phyloP scores from a whole-genome alignment of 305 asterid species.

The Withania somnifera region DNA sequence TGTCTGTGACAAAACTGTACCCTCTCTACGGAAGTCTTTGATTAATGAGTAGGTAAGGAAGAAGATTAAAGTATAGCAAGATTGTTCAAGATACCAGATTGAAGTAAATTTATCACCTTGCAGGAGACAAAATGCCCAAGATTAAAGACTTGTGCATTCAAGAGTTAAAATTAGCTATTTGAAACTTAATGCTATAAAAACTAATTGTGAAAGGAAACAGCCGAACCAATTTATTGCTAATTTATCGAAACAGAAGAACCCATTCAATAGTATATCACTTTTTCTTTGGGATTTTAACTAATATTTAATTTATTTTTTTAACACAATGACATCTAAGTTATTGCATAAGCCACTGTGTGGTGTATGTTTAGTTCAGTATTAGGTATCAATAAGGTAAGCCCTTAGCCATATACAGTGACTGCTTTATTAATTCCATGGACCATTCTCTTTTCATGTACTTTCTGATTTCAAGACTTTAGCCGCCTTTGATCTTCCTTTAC shows the following conservation, averaged over 20 bases:
- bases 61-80: not conserved
- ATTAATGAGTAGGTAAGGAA: not conserved
- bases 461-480: not conserved
- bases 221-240: not conserved
- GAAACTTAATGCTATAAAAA: not conserved
- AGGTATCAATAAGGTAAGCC: not conserved
- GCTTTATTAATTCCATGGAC: not conserved
- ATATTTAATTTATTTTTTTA: not conserved
- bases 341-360: not conserved
- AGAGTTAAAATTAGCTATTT: not conserved
- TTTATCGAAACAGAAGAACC: not conserved
- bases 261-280: not conserved
- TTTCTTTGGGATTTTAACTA: not conserved
- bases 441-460: not conserved
- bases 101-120: not conserved
- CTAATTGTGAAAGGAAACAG: not conserved
- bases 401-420: not conserved
- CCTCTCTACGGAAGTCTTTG: not conserved
- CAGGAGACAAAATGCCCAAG: not conserved
- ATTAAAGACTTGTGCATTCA: not conserved
- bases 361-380: not conserved
- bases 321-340: not conserved
- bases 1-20: not conserved
- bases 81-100: too few relatives aligned
- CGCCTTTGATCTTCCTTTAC: not conserved